Base-by-base conservation (phyloP, 257 asterid species). In the Petrea volubilis region DNA sequence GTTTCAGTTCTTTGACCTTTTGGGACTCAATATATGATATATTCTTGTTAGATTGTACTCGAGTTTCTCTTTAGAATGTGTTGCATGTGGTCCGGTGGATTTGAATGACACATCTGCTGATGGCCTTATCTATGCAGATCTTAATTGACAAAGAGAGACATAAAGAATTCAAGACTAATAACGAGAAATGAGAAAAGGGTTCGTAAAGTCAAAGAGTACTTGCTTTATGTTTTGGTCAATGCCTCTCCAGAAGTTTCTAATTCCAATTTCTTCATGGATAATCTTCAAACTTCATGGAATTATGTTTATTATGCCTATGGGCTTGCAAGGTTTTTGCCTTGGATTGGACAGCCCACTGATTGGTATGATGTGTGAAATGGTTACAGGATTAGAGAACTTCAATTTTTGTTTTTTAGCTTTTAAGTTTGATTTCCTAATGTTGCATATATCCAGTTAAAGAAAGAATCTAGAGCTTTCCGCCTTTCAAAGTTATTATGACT, bases 361-460 rank as follows among this genome's bases (percentile, higher is more conserved):
- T 64, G 82, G 85, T 83, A 80, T 73, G 67, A 65, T 65, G 75
- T 80, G 71, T 80, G 77, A 79, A 79, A 70, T 78, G 60, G 72
- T 83, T 82, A 60, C 78, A 69, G 79, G 85, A 67, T 76, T 60
- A 82, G 60, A 73, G 60, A 81, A 64, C 75, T 66, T 81, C 38
- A 34, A 24, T 70, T 74, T 72, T 72, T 43, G 72, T 44, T 71
- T 13, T 70, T 40, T 44, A 61, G 80, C 50, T n/a, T 57, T 23
- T 70, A 67, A 85, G 83, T 71, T 85, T 90, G 79, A 87, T 85
- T 78, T 81, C 82, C 81, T 86, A 77, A 79, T 82, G 85, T 78
- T 90, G 96, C 89, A 73, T 84, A 78, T 74, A 86, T 87, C 88
- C 97, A 88, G 98, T 93, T 82, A 90, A 88, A 78, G 79, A 89